Evolutionary conservation across 2,329 filamentous ascomycete genomes (phyloP).

Genomic region (Pyricularia sp.): DNA sequence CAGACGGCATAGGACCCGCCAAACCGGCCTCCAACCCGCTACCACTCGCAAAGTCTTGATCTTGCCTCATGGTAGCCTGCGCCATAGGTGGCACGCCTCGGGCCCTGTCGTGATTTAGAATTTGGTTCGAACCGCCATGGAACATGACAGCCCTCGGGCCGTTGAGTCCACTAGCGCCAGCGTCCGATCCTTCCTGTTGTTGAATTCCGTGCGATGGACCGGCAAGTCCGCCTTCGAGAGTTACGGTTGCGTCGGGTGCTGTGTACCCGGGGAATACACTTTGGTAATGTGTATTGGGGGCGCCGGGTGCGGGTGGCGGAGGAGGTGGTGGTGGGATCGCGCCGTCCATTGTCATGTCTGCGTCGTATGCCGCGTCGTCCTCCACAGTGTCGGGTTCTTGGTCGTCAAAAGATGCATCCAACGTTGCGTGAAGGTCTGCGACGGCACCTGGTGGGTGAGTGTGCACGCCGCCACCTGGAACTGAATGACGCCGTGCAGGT

Average conservation of each 20-base stretch:
- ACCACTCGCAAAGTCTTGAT: neutral
- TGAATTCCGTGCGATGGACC: neutral
- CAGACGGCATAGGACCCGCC: neutral
- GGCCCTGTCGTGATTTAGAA: neutral
- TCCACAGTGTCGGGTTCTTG: conserved; percentile 26
- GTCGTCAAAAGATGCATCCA: conserved; percentile 28
- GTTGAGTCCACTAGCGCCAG: neutral
- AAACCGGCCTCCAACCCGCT: neutral
- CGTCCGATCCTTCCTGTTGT: neutral
- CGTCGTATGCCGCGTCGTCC: conserved; percentile 33
- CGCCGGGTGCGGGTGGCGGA: neutral
- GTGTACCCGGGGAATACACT: neutral
- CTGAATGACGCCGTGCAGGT: conserved; percentile 7
- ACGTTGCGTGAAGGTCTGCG: conserved; percentile 6
- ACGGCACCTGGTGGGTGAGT: neutral
- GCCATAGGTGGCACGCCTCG: neutral
- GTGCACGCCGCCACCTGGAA: conserved; percentile 7
- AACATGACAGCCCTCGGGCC: neutral
- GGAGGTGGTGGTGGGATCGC: neutral
- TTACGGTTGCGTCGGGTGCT: neutral
- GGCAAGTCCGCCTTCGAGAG: conserved; percentile 3
- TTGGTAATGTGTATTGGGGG: neutral
- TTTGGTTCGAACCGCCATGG: neutral
- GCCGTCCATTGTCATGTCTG: conserved; percentile 27
- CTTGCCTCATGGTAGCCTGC: neutral